Percentiles rank a stretch among this genome's conserved stretches.
These are phyloP conservation scores for Paraphoma chrysanthemicola DNA, from an alignment of 2,329 filamentous ascomycete species.

Conservation along the genomic window DNA sequence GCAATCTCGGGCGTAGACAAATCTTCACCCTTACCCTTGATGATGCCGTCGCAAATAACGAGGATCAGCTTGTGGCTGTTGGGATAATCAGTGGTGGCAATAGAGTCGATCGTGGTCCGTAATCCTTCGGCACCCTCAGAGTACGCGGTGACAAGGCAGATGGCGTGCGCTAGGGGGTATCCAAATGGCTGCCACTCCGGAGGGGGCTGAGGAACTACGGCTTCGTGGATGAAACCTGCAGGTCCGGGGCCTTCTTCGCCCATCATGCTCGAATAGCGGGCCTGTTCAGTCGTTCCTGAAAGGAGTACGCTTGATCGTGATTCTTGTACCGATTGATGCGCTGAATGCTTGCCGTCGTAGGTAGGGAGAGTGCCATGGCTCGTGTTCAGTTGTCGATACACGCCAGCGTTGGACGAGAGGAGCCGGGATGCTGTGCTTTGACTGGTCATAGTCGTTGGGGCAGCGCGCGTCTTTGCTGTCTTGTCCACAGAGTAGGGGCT, in stretches of 20 bases:
- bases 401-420: constrained; percentile 67
- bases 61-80: constrained; percentile 99
- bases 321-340: constrained; percentile 42
- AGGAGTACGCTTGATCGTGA: constrained; percentile 54
- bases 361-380: constrained; percentile 64
- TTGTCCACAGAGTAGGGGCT: constrained; percentile 82
- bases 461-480: constrained; percentile 58
- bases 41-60: constrained; percentile 95
- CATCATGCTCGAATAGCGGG: constrained; percentile 60
- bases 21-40: constrained; percentile 91
- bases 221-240: constrained; percentile 93
- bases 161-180: constrained; percentile 89
- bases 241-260: constrained; percentile 78
- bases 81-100: constrained; percentile 97
- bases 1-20: constrained; percentile 89
- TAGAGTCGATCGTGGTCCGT: constrained; percentile 91
- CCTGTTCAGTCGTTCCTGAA: constrained; percentile 50
- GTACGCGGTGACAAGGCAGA: constrained; percentile 95
- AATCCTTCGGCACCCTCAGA: constrained; percentile 94
- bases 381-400: constrained; percentile 70
- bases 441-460: constrained; percentile 92
- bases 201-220: constrained; percentile 93
- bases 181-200: constrained; percentile 98
- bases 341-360: constrained; percentile 46
- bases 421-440: constrained; percentile 79